Conservation (phyloP, 768 basidiomycete genomes). For the Psilocybe sp. region DNA sequence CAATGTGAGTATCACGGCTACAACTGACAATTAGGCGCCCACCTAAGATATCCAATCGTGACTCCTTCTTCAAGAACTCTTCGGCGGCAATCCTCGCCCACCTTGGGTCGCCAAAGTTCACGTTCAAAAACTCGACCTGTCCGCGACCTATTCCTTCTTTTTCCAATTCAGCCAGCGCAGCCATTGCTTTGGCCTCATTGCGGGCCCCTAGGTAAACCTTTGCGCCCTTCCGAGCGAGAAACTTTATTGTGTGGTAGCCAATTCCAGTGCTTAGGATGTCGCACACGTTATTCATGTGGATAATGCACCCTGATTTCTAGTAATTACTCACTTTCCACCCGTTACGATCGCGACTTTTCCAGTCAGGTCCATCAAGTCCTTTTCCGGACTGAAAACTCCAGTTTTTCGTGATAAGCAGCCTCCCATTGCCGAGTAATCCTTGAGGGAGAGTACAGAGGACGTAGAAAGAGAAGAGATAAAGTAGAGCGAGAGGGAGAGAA, state of each 20-base stretch:
- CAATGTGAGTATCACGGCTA: background rate
- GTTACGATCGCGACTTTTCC: constrained; percentile 54
- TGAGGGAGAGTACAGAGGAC: too few species aligned
- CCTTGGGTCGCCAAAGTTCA: constrained; percentile 8
- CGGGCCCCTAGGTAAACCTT: constrained; percentile 52
- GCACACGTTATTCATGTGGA: background rate
- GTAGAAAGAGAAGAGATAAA: too few species aligned
- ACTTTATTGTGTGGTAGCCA: constrained; percentile 43
- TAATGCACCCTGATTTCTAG: background rate
- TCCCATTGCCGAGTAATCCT: too few species aligned
- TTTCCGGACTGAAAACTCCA: constrained; percentile 24
- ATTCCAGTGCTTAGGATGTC: constrained; percentile 35
- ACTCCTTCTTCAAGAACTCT: constrained; percentile 9
- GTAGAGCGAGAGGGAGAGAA: too few species aligned
- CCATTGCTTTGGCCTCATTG: constrained; percentile 28
- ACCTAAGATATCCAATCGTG: constrained; percentile 13
- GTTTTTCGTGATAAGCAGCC: too few species aligned
- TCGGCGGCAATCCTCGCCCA: constrained; percentile 9
- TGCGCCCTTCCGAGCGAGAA: constrained; percentile 45
- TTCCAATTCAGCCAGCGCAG: constrained; percentile 10
- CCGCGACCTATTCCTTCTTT: constrained; percentile 8
- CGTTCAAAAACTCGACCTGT: constrained; percentile 7
- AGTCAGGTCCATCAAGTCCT: constrained; percentile 37
- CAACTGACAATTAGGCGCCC: background rate
- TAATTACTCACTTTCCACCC: constrained; percentile 43